Conservation (phyloP, 345 rosid genomes). For the Linum trigynum region DNA sequence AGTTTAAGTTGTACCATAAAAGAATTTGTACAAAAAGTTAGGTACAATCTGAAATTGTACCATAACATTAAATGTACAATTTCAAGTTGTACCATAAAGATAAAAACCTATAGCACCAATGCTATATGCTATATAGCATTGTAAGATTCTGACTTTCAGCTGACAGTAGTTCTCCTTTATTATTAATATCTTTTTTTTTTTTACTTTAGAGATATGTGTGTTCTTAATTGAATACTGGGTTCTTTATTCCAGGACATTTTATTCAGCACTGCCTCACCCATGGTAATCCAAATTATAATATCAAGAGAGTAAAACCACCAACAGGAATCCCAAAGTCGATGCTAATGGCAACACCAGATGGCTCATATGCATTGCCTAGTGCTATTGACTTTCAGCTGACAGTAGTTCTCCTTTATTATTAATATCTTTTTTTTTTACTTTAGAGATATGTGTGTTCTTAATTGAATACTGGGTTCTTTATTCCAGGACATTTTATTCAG, state of each 20-base stretch:
- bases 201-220: too few relatives aligned
- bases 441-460: neutral
- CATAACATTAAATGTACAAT: too few relatives aligned
- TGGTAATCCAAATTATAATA: slow-evolving; percentile 85
- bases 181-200: neutral
- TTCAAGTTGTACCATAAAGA: too few relatives aligned
- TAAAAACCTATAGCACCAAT: too few relatives aligned
- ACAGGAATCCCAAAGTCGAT: slow-evolving; percentile 98
- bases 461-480: slow-evolving; percentile 4
- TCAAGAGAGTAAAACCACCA: slow-evolving; percentile 86
- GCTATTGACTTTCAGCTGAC: slow-evolving; percentile 15
- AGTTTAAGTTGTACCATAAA: too few relatives aligned
- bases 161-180: neutral
- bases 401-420: neutral
- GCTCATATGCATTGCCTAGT: slow-evolving; percentile 95
- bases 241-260: slow-evolving; percentile 62
- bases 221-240: neutral
- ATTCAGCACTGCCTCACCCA: slow-evolving; percentile 99
- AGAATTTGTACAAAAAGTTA: too few relatives aligned
- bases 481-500: slow-evolving; percentile 92
- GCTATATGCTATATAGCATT: too few relatives aligned
- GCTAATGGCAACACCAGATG: slow-evolving; percentile 90
- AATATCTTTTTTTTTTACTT: neutral
- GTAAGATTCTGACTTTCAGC: slow-evolving; percentile 22
- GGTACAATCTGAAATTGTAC: too few relatives aligned